Percentiles rank a stretch among this genome's conserved stretches.
phyloP scores from a whole-genome alignment of 768 basidiomycete species.

The Lactifluus subvellereus region DNA sequence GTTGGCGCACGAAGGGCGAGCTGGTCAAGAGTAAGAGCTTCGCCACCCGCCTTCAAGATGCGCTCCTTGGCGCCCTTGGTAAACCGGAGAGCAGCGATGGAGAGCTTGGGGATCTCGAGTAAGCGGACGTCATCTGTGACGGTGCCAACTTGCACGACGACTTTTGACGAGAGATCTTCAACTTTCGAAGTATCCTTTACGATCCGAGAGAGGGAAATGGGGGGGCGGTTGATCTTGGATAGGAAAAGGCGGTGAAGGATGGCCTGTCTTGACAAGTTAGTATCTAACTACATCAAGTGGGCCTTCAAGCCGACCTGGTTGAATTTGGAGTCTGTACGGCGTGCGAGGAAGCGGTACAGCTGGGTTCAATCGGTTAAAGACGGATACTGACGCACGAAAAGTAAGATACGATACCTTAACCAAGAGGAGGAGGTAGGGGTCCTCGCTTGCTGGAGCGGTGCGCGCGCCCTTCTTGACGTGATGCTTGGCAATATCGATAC shows the following conservation, averaged over 20 bases:
- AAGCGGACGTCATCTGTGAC: conserved; percentile 95
- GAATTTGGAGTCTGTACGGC: conserved; percentile 91
- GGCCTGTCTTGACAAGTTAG: conserved; percentile 45
- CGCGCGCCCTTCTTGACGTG: conserved; percentile 98
- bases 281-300: conserved; percentile 3
- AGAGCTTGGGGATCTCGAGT: conserved; percentile 78
- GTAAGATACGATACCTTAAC: conserved; percentile 69
- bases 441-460: conserved; percentile 96
- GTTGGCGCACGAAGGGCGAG: conserved; percentile 92
- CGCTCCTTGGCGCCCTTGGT: conserved; percentile 89
- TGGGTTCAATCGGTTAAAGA: conserved; percentile 32
- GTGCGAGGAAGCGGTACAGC: conserved; percentile 98
- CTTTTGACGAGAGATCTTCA: conserved; percentile 67
- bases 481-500: conserved; percentile 93
- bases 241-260: conserved; percentile 96
- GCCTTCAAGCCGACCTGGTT: conserved; percentile 64
- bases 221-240: conserved; percentile 95
- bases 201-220: conserved; percentile 91
- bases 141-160: conserved; percentile 84
- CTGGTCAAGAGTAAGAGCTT: conserved; percentile 92
- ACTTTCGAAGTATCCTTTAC: conserved; percentile 70
- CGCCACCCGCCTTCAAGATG: conserved; percentile 93
- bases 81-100: conserved; percentile 93
- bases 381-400: conserved; percentile 10
- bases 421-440: conserved; percentile 95